phyloP scores from a whole-genome alignment of 2,329 filamentous ascomycete genomes.

The Sporothrix globosa region DNA sequence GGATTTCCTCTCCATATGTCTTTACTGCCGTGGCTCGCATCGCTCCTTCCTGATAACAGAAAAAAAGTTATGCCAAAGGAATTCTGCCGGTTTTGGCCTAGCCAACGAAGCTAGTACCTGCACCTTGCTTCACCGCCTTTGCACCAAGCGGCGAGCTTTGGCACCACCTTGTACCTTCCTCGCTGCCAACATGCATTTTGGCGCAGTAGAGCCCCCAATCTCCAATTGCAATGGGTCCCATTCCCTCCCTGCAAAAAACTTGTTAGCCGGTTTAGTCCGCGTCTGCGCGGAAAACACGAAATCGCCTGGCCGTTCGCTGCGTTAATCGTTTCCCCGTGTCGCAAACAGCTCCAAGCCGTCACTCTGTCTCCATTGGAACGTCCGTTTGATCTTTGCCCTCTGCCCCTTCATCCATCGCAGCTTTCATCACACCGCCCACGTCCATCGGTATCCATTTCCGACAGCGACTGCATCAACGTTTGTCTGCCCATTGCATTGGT shows the following conservation, averaged over 20 bases:
- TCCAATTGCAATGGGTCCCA: background rate
- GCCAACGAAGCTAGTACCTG: background rate
- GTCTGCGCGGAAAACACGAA: conserved; percentile 33
- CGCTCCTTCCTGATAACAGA: conserved; percentile 19
- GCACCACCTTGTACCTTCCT: background rate
- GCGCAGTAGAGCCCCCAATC: no score
- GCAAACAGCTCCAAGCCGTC: conserved; percentile 19
- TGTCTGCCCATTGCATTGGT: background rate
- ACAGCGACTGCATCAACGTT: conserved; percentile 15
- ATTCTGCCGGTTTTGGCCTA: conserved; percentile 33
- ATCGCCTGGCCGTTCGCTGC: background rate
- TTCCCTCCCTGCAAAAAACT: background rate
- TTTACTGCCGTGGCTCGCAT: background rate
- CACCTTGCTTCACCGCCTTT: conserved; percentile 25
- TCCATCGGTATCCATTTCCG: conserved; percentile 3
- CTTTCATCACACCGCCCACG: background rate
- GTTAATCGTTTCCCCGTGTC: conserved; percentile 14
- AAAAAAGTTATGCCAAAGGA: conserved; percentile 24
- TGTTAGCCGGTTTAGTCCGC: conserved; percentile 36
- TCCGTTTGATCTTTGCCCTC: no score
- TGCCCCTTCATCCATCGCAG: background rate
- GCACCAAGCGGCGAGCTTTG: background rate
- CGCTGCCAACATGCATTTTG: no score
- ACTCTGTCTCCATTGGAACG: background rate
- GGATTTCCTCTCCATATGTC: background rate